Conservation (phyloP, 805 yeast genomes). For the Metschnikowia peoriensis region DNA sequence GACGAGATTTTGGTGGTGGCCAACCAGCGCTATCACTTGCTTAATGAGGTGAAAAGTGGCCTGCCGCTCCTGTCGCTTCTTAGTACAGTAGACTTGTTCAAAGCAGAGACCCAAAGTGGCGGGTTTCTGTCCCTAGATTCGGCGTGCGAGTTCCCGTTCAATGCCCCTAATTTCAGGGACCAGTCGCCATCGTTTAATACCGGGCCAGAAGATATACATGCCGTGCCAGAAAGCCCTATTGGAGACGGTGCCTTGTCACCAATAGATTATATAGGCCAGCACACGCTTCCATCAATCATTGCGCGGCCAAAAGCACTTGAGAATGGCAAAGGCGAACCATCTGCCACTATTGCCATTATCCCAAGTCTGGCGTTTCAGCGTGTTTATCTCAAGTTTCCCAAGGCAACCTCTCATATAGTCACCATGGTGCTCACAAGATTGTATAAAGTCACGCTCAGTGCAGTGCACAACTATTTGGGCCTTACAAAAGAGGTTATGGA, state of each 20-base stretch:
- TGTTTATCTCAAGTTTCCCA: conserved; percentile 72
- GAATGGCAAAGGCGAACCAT: conserved; percentile 12
- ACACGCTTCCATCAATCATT: conserved; percentile 43
- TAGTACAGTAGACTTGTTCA: conserved; percentile 73
- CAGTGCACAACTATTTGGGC: conserved; percentile 84
- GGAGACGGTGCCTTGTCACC: conserved; percentile 1
- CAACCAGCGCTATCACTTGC: conserved; percentile 63
- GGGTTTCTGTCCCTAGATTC: background rate
- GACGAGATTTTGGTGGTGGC: conserved; percentile 50
- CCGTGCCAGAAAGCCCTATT: background rate
- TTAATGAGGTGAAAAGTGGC: conserved; percentile 80
- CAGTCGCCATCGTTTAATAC: conserved; percentile 4
- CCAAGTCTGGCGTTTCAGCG: conserved; percentile 80
- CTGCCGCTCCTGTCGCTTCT: conserved; percentile 81
- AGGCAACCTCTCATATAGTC: conserved; percentile 89
- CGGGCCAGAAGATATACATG: background rate
- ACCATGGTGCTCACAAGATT: conserved; percentile 87
- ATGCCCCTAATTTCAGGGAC: background rate
- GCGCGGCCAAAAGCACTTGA: conserved; percentile 59
- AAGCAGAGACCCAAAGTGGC: conserved; percentile 6
- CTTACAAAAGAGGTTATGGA: conserved; percentile 76
- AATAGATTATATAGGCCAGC: background rate
- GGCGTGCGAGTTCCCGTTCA: conserved; percentile 2
- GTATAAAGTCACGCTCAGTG: conserved; percentile 87
- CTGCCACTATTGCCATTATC: conserved; percentile 85